These are phyloP conservation scores for Colletotrichum australisinense DNA, from an alignment of 2,329 filamentous ascomycete genomes.

Conservation along the genomic window DNA sequence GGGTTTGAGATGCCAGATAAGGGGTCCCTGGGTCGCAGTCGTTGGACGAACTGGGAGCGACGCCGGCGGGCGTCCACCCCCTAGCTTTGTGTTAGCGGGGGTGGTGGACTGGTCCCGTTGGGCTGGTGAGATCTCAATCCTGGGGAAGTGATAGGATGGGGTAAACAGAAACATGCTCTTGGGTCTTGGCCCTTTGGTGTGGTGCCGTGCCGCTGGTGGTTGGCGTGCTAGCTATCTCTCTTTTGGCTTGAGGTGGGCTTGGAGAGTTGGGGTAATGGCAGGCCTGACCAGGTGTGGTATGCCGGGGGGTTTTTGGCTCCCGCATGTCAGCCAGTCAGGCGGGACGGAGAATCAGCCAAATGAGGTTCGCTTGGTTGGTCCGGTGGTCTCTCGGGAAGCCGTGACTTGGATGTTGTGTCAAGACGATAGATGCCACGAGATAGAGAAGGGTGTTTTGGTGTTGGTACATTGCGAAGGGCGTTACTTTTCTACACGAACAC, in stretches of 20 bases:
- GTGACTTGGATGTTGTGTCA: not conserved
- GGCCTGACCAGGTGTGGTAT: not conserved
- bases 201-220: not conserved
- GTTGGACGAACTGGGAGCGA: conserved; percentile 23
- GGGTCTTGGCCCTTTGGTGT: not conserved
- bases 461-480: not conserved
- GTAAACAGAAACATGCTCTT: not conserved
- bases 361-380: not conserved
- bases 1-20: conserved; percentile 31
- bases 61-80: conserved; percentile 24
- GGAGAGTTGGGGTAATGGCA: conserved; percentile 32
- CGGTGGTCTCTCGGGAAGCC: not conserved
- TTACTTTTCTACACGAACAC: not conserved
- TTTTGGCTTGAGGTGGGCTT: not conserved
- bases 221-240: conserved; percentile 9
- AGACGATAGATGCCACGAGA: conserved; percentile 9
- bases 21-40: conserved; percentile 32
- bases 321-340: conserved; percentile 27
- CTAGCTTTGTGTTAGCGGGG: conserved; percentile 5
- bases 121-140: conserved; percentile 28
- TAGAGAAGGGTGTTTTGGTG: not conserved
- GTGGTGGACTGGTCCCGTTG: conserved; percentile 16
- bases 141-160: conserved; percentile 26
- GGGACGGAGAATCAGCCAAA: conserved; percentile 10
- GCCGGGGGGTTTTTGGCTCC: conserved; percentile 13